Evolutionary conservation across 2,329 filamentous ascomycete species (phyloP).

Genomic region (Cytospora chrysosperma): DNA sequence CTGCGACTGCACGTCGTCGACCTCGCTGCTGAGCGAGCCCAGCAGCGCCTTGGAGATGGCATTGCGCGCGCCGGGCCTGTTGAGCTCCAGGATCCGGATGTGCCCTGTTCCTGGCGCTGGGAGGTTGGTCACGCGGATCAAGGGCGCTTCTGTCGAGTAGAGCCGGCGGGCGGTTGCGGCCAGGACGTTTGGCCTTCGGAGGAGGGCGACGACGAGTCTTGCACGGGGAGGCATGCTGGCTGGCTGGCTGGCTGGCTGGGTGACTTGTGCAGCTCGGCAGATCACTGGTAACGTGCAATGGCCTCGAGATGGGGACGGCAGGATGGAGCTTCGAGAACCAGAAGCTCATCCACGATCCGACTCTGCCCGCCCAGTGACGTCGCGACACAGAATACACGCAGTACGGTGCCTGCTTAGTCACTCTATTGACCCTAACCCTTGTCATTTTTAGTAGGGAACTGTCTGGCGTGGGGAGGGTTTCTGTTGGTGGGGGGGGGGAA

Average conservation of each 20-base stretch:
- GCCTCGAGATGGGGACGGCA: not conserved
- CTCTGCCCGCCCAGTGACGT: not conserved
- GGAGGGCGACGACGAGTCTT: conserved; percentile 7
- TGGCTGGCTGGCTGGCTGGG: not conserved
- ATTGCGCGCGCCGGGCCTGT: conserved; percentile 82
- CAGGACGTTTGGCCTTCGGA: conserved; percentile 17
- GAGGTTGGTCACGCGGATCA: conserved; percentile 71
- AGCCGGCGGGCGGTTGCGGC: conserved; percentile 23
- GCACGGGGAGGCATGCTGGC: conserved; percentile 14
- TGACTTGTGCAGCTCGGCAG: not conserved
- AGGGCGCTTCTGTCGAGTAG: conserved; percentile 47
- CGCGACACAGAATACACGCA: not conserved
- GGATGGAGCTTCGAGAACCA: not conserved
- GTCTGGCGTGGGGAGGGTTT: too few species aligned
- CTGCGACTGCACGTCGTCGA: conserved; percentile 68
- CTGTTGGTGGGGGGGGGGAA: too few species aligned
- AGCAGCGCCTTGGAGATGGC: conserved; percentile 83
- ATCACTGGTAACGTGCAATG: too few species aligned
- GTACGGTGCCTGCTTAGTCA: not conserved
- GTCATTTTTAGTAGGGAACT: too few species aligned
- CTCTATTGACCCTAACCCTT: not conserved
- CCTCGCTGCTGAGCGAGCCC: conserved; percentile 65
- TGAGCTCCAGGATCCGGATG: conserved; percentile 85
- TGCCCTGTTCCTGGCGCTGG: conserved; percentile 77
- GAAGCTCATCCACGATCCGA: not conserved